These are phyloP conservation scores for Platanthera zijinensis DNA, from an alignment of 106 monocot species.

Conservation along the genomic window DNA sequence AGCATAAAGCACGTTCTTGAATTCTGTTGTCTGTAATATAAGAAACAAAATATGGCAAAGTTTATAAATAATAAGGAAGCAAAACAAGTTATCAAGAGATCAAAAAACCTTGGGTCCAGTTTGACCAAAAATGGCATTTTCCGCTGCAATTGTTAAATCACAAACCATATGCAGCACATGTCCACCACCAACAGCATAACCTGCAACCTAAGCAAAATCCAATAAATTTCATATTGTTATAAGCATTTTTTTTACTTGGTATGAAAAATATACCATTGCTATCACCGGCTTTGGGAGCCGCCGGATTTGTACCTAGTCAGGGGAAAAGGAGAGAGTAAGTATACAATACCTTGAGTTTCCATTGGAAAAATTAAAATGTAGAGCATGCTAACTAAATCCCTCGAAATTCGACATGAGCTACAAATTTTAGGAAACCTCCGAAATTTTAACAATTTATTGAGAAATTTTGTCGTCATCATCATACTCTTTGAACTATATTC, in stretches of 20 bases:
- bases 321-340: not conserved
- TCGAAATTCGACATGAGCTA: not conserved
- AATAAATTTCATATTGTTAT: not conserved
- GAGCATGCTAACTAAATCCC: not conserved
- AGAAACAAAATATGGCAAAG: not conserved
- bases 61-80: not conserved
- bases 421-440: not conserved
- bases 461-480: not conserved
- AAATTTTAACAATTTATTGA: not conserved
- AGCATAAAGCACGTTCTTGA: not conserved
- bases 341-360: not conserved
- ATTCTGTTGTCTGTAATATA: not conserved
- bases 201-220: constrained; percentile 55
- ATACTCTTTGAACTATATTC: not conserved
- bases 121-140: constrained; percentile 96
- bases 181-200: constrained; percentile 94
- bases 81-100: not conserved
- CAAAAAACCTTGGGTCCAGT: constrained; percentile 65
- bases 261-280: constrained; percentile 72
- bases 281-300: constrained; percentile 95
- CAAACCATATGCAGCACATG: constrained; percentile 94
- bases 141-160: constrained; percentile 93
- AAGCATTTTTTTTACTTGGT: not conserved
- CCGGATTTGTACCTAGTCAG: constrained; percentile 77
- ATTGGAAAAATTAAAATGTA: not conserved